Conservation (phyloP, 768 basidiomycete genomes). For the Paxillus involutus region DNA sequence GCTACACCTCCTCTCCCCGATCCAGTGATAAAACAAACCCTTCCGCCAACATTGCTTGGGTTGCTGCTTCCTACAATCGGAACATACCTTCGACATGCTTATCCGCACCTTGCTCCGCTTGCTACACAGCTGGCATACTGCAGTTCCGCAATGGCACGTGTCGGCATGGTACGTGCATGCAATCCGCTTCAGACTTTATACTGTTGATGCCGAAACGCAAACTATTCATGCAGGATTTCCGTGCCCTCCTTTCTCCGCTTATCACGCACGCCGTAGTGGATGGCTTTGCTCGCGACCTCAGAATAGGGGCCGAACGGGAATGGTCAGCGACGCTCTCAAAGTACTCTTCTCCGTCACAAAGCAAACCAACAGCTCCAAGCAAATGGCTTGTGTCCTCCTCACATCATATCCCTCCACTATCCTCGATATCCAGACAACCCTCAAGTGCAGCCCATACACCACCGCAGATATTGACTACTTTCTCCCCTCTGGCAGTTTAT, state of each 20-base stretch:
- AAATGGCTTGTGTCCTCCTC: conserved; percentile 49
- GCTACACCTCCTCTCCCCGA: conserved; percentile 21
- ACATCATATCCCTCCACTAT: conserved; percentile 29
- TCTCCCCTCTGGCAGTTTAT: conserved; percentile 71
- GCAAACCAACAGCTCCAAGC: conserved; percentile 38
- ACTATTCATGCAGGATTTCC: conserved; percentile 53
- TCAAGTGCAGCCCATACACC: conserved; percentile 57
- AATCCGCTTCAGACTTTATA: neutral
- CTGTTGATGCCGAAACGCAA: neutral
- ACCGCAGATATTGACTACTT: conserved; percentile 68
- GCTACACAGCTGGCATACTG: conserved; percentile 96
- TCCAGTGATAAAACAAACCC: conserved; percentile 28
- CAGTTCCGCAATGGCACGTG: conserved; percentile 85
- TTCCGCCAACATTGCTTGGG: conserved; percentile 31
- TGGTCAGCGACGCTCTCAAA: conserved; percentile 35
- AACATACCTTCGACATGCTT: conserved; percentile 59
- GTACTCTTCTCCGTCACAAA: conserved; percentile 8
- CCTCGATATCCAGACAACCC: conserved; percentile 16
- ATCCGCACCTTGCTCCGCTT: conserved; percentile 68
- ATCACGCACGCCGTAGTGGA: conserved; percentile 63
- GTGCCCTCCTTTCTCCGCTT: conserved; percentile 60
- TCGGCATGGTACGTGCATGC: conserved; percentile 61
- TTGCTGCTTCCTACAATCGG: conserved; percentile 69
- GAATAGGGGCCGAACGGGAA: conserved; percentile 26
- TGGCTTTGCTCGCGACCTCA: conserved; percentile 50